Percentiles rank a stretch among this genome's conserved stretches.
phyloP scores from a whole-genome alignment of 129 eudicot genomes.

The sunflower (Helianthus annuus) region DNA sequence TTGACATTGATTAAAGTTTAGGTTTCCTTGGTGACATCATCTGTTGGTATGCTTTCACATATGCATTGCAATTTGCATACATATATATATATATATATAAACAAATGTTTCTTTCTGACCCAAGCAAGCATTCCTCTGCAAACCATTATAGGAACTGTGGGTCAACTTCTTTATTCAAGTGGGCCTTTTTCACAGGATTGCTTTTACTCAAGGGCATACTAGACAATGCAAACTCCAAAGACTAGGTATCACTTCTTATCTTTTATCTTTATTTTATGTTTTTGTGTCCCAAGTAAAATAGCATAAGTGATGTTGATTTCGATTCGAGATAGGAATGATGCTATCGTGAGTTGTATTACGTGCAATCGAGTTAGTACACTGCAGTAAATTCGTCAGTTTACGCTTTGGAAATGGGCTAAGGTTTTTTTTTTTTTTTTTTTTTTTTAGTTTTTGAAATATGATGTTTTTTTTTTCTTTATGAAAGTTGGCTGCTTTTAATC shows the following conservation, averaged over 20 bases:
- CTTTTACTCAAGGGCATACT: conserved; percentile 32
- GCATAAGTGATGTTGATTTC: conserved; percentile 3
- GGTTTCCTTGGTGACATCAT: conserved; percentile 34
- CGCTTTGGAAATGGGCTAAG: too few species aligned
- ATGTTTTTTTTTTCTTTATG: not conserved
- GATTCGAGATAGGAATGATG: not conserved
- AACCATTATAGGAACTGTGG: conserved; percentile 36
- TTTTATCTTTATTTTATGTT: not conserved
- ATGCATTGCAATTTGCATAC: conserved; percentile 12
- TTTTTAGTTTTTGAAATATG: too few species aligned
- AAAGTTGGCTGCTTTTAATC: too few species aligned
- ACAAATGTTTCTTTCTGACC: conserved; percentile 42
- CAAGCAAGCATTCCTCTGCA: conserved; percentile 46
- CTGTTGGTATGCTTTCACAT: conserved; percentile 32
- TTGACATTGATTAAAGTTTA: conserved; percentile 43
- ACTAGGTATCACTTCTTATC: conserved; percentile 53
- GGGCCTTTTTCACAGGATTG: conserved; percentile 52
- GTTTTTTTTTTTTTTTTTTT: too few species aligned
- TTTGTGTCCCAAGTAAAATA: not conserved
- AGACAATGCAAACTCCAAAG: conserved; percentile 79
- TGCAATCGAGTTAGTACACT: too few species aligned
- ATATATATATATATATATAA: conserved; percentile 14
- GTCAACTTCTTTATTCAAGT: conserved; percentile 52
- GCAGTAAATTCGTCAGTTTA: too few species aligned
- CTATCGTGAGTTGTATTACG: not conserved